Evolutionary conservation across 768 basidiomycete species (phyloP).

Genomic region (Mycena galopus): DNA sequence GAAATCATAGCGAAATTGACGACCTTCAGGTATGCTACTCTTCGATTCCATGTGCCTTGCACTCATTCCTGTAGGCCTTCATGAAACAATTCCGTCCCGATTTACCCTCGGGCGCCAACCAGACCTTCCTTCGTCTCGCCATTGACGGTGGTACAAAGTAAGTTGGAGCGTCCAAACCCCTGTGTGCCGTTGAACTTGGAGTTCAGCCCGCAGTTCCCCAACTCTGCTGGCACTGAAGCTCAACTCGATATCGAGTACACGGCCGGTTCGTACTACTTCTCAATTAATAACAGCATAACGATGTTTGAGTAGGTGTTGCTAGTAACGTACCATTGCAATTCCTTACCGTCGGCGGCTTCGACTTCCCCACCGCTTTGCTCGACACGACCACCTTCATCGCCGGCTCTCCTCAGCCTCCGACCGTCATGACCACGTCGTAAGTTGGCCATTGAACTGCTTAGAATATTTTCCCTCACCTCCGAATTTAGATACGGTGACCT

Average conservation of each 20-base stretch:
- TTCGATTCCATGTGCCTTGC: too few relatives aligned
- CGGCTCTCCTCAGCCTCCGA: constrained; percentile 61
- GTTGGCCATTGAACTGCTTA: background rate
- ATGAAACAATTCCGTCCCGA: too few relatives aligned
- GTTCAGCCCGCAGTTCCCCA: background rate
- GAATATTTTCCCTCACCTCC: constrained; percentile 7
- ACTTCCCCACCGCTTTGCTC: constrained; percentile 57
- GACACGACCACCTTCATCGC: constrained; percentile 52
- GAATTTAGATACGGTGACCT: constrained; percentile 16
- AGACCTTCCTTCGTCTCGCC: too few relatives aligned
- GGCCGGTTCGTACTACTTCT: constrained; percentile 28
- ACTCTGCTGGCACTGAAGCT: constrained; percentile 15
- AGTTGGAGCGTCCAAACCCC: background rate
- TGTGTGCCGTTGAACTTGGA: background rate
- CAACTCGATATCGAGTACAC: constrained; percentile 27
- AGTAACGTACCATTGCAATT: too few relatives aligned
- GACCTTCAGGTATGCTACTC: constrained; percentile 31
- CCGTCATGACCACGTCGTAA: constrained; percentile 62
- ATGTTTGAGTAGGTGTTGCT: constrained; percentile 8
- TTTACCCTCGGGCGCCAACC: too few relatives aligned
- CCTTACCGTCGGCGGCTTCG: too few relatives aligned
- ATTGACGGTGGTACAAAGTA: background rate
- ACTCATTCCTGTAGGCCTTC: constrained; percentile 9
- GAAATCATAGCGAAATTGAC: constrained; percentile 23
- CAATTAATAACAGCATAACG: too few relatives aligned